These are phyloP conservation scores for Pseudonitzschia multistriata DNA, from an alignment of 108 stramenopile genomes.

Conservation along the genomic window DNA sequence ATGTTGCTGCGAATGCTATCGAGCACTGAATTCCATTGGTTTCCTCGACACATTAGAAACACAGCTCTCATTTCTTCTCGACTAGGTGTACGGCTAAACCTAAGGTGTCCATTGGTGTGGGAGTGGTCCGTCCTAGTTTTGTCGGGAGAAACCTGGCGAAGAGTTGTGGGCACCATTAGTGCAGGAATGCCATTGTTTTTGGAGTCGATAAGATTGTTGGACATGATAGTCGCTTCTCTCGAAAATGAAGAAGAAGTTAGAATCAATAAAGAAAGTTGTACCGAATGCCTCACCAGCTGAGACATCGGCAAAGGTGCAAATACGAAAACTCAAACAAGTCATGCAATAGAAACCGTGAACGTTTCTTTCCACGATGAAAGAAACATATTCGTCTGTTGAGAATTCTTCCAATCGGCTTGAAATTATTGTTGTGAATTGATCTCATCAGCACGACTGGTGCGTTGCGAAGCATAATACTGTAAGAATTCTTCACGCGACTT, in stretches of 20 bases:
- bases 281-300: too few relatives aligned
- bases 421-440: too few relatives aligned
- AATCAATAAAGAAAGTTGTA: too few relatives aligned
- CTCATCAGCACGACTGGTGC: slow-evolving; percentile 1
- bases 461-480: neutral
- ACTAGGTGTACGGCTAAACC: neutral
- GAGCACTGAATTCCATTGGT: slow-evolving; percentile 42
- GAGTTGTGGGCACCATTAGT: neutral
- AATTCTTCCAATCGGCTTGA: neutral
- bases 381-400: too few relatives aligned
- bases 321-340: neutral
- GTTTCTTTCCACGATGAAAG: neutral
- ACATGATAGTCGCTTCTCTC: too few relatives aligned
- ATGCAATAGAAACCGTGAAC: neutral
- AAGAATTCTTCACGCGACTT: too few relatives aligned
- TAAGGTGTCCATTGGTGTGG: neutral
- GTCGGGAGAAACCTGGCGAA: slow-evolving; percentile 2
- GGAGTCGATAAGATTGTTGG: too few relatives aligned
- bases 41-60: slow-evolving; percentile 40
- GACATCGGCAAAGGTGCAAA: neutral
- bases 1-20: slow-evolving; percentile 35
- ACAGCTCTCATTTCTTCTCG: slow-evolving; percentile 39
- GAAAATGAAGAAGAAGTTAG: too few relatives aligned
- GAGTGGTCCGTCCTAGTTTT: neutral
- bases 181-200: neutral